phyloP scores from a whole-genome alignment of 345 rosid species.

The Hibiscus syriacus region DNA sequence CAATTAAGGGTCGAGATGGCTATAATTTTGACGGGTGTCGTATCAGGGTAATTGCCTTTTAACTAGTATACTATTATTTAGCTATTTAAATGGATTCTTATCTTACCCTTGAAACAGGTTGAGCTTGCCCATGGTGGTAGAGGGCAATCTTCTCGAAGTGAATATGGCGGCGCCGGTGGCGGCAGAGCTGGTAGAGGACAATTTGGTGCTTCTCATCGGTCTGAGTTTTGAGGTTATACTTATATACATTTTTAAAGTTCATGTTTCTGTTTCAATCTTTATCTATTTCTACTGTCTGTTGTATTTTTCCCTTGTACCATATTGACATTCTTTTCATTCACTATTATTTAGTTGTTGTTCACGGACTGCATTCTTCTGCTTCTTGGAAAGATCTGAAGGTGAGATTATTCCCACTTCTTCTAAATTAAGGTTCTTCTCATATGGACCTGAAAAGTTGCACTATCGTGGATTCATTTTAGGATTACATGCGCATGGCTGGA shows the following conservation, averaged over 20 bases:
- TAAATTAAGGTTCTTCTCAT: not conserved
- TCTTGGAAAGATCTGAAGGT: conserved; percentile 13
- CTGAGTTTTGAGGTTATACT: conserved; percentile 13
- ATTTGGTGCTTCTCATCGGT: conserved; percentile 16
- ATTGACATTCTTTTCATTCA: not conserved
- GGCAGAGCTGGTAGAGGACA: conserved; percentile 22
- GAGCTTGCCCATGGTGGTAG: conserved; percentile 41
- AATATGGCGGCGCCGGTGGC: no score
- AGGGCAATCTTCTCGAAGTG: conserved; percentile 22
- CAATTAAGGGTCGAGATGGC: conserved; percentile 57
- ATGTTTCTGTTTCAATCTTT: not conserved
- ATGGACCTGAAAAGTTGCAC: not conserved
- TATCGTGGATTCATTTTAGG: conserved; percentile 15
- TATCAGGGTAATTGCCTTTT: conserved; percentile 27
- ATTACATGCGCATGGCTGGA: conserved; percentile 37
- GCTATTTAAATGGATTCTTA: not conserved
- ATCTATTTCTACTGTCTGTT: not conserved
- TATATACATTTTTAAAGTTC: not conserved
- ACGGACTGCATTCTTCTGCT: conserved; percentile 13
- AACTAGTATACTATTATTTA: no score
- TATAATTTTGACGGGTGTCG: conserved; percentile 55
- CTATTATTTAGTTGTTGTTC: conserved; percentile 11
- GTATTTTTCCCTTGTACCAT: not conserved
- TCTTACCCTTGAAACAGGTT: conserved; percentile 22
- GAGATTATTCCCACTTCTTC: not conserved